phyloP scores from a whole-genome alignment of 1,284 basidiomycete species.

The Rhizoctonia solani region DNA sequence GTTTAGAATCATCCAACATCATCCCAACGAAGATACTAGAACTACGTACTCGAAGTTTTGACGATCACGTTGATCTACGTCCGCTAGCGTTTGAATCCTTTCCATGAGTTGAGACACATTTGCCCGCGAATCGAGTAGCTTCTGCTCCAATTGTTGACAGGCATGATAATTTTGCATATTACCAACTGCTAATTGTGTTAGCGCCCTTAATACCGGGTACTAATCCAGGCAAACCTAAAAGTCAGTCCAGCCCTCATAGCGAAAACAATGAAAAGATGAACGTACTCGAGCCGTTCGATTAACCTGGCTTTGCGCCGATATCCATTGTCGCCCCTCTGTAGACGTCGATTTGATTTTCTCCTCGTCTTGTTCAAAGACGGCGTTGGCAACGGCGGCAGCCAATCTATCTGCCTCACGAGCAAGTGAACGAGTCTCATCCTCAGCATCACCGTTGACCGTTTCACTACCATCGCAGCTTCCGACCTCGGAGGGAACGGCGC shows the following conservation, averaged over 20 bases:
- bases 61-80: slow-evolving; percentile 10
- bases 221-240: not conserved
- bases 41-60: slow-evolving; percentile 24
- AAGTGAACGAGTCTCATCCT: slow-evolving; percentile 15
- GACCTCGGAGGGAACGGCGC: slow-evolving; percentile 24
- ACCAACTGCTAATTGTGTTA: slow-evolving; percentile 27
- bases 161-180: slow-evolving; percentile 33
- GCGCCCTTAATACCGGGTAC: slow-evolving; percentile 31
- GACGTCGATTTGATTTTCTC: slow-evolving; percentile 20
- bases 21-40: not conserved
- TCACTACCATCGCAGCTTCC: slow-evolving; percentile 30
- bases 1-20: slow-evolving; percentile 5
- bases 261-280: not conserved
- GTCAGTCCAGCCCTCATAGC: not conserved
- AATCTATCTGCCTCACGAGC: slow-evolving; percentile 24
- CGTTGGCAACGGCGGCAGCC: slow-evolving; percentile 6
- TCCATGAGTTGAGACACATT: slow-evolving; percentile 3
- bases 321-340: slow-evolving; percentile 16
- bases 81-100: slow-evolving; percentile 9
- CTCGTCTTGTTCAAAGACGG: slow-evolving; percentile 10
- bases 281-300: slow-evolving; percentile 18
- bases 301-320: not conserved
- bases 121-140: slow-evolving; percentile 29
- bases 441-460: slow-evolving; percentile 22
- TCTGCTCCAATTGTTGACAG: slow-evolving; percentile 28